Base-by-base conservation (phyloP, 768 basidiomycete genomes). In the Termitomyces sp. region DNA sequence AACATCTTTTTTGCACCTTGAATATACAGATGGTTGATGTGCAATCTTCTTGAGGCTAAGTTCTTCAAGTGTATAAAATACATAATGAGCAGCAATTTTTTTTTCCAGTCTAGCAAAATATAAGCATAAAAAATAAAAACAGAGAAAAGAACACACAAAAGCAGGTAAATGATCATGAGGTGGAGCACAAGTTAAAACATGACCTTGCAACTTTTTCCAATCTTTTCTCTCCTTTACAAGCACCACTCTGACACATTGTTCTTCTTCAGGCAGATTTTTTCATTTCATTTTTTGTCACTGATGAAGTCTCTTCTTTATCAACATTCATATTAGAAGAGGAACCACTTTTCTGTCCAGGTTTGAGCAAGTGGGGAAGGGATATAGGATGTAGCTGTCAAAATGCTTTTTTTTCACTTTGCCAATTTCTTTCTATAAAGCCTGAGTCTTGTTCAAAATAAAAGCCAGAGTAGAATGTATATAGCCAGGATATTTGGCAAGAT, bases 141-240 rank as follows among this genome's bases (percentile, higher is more conserved):
- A 52, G 36, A 33, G 3, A 15, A 36, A 15, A 13, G 26, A 22
- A 33, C 56, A 42, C 46, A 57, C 33, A 22, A 57, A 34, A 13
- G 46, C 24, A 12, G 31, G 50, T 10, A 57, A 33, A 6, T 20
- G 5, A 36, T 57, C 56, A 52, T 46, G 16, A 52, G 20, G n/a
- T 34, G 51, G 22, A 34, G 56, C 56, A 52, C 56, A 52, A 51
- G 56, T 57, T 28, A 57, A 51, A 6, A 36, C 49, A 45, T 34
- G 31, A 3, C 44, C 42, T 33, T 34, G 7, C 3, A 56, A 6
- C 4, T 15, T n/a, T 9, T 4, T 5, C 18, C 22, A 41, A n/a
- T 34, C 22, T 20, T 12, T 20, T 34, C 29, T 45, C 8, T 46
- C 45, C 3, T 22, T 24, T 5, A 57, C 56, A 20, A 46, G 33